phyloP scores from a whole-genome alignment of 306 rosid species.

The Phaseolus lunatus region DNA sequence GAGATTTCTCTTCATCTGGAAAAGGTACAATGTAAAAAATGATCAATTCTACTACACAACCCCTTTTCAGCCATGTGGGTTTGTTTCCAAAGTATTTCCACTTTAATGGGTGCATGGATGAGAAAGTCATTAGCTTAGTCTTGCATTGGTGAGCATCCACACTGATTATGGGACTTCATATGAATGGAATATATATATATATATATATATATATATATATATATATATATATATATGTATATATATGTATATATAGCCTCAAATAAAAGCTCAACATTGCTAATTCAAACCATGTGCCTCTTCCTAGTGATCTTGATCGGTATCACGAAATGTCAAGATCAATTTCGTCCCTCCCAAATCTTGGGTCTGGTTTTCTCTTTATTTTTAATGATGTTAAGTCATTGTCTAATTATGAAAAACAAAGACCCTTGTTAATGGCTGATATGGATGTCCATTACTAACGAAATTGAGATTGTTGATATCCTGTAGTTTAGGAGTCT shows the following conservation, averaged over 20 bases:
- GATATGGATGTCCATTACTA: not conserved
- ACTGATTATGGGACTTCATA: not conserved
- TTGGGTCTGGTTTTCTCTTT: not conserved
- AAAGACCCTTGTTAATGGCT: not conserved
- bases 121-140: constrained; percentile 23
- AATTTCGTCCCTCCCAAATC: not conserved
- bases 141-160: not conserved
- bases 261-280: not conserved
- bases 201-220: too few species aligned
- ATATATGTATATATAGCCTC: too few species aligned
- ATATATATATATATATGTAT: too few species aligned
- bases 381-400: constrained; percentile 1
- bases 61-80: constrained; percentile 53
- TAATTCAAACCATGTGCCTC: not conserved
- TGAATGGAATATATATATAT: constrained; percentile 1
- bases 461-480: not conserved
- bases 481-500: not conserved
- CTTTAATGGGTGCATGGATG: not conserved
- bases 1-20: too few species aligned
- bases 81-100: constrained; percentile 40
- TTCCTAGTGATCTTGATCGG: constrained; percentile 1
- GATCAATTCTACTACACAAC: constrained; percentile 44
- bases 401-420: not conserved
- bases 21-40: constrained; percentile 37
- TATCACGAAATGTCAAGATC: constrained; percentile 6